A percentile compares a stretch with the other conserved stretches of the same genome.
phyloP scores from a whole-genome alignment of 139 green algal genomes.

The Chlorella sp. region DNA sequence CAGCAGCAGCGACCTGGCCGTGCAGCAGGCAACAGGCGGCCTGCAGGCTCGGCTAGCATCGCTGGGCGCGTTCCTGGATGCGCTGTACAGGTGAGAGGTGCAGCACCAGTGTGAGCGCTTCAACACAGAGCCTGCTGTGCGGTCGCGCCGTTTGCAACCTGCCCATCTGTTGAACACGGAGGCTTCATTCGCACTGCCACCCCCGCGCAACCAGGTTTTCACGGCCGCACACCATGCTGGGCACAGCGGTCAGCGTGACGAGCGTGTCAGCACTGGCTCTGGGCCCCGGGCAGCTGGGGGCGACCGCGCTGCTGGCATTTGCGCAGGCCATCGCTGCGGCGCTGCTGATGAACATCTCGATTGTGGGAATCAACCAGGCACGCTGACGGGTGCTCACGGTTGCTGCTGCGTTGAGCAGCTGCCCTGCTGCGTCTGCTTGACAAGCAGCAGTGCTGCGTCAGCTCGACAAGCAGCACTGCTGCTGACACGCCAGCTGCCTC shows the following conservation, averaged over 20 bases:
- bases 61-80: neutral
- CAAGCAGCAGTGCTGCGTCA: too few species aligned
- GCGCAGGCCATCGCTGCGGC: constrained; percentile 75
- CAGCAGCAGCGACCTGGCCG: neutral
- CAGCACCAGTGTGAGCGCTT: too few species aligned
- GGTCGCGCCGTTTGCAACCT: too few species aligned
- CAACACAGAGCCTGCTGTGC: too few species aligned
- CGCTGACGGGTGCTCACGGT: neutral
- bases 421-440: too few species aligned
- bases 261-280: constrained; percentile 86
- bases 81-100: constrained; percentile 48
- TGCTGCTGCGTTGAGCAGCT: too few species aligned
- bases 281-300: neutral
- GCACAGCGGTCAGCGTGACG: constrained; percentile 81
- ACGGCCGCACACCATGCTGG: constrained; percentile 92
- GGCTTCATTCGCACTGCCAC: too few species aligned
- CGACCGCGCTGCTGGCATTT: neutral
- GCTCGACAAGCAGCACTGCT: too few species aligned
- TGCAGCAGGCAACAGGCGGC: neutral
- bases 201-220: constrained; percentile 52
- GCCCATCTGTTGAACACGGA: too few species aligned
- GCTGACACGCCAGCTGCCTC: too few species aligned
- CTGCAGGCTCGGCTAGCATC: neutral
- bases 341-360: constrained; percentile 94
- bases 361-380: constrained; percentile 85